These are phyloP conservation scores for Phyllostachys edulis DNA, from an alignment of 176 grass and related monocot species.

Conservation along the genomic window DNA sequence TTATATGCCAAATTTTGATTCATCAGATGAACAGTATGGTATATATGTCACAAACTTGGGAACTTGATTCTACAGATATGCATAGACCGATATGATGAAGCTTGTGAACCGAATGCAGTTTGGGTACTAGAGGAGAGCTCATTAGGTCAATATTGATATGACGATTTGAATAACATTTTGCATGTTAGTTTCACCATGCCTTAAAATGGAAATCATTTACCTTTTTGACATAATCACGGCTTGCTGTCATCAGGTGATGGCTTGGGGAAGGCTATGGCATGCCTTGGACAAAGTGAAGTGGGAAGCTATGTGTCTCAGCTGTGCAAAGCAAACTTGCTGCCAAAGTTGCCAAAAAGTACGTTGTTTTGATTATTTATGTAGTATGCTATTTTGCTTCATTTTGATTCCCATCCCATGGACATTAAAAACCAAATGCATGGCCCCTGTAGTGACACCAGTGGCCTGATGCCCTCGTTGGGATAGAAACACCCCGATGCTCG, in stretches of 20 bases:
- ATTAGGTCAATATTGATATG: constrained; percentile 43
- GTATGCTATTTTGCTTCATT: not conserved
- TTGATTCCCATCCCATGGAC: too few species aligned
- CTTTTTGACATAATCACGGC: not conserved
- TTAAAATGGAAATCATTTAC: not conserved
- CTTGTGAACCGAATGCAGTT: constrained; percentile 81
- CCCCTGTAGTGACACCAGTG: too few species aligned
- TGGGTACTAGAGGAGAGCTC: constrained; percentile 83
- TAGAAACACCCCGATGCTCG: too few species aligned
- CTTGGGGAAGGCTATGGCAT: too few species aligned
- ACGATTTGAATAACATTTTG: not conserved
- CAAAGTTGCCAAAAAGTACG: not conserved
- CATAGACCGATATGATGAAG: constrained; percentile 84
- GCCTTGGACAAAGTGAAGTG: fast-evolving
- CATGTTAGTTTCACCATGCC: not conserved
- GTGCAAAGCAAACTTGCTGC: too few species aligned
- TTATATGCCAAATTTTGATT: too few species aligned
- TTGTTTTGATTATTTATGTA: constrained; percentile 4
- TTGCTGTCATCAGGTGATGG: too few species aligned
- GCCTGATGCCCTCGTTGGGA: too few species aligned
- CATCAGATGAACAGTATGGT: too few species aligned
- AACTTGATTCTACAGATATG: constrained; percentile 56
- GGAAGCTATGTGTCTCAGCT: too few species aligned
- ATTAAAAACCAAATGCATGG: too few species aligned
- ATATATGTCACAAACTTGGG: not conserved